Percentiles rank a stretch among this genome's conserved stretches.
Conservation (phyloP, 106 monocot species). For the Platanthera zijinensis region DNA sequence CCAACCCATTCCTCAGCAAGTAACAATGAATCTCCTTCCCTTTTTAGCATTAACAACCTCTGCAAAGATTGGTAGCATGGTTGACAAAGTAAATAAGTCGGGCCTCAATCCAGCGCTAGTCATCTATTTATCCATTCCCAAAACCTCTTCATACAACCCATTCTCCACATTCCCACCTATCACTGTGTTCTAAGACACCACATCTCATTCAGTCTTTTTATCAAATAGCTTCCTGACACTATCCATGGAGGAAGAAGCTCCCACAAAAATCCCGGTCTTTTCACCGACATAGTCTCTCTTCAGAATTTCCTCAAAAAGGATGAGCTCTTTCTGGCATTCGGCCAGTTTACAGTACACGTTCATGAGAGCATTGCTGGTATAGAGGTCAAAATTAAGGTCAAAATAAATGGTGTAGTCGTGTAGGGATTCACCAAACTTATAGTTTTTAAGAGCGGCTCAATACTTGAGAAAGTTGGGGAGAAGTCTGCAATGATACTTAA, state of each 20-base stretch:
- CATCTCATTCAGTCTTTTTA: conserved; percentile 48
- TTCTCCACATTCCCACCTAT: conserved; percentile 43
- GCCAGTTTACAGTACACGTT: conserved; percentile 65
- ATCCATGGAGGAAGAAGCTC: background rate
- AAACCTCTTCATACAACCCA: conserved; percentile 45
- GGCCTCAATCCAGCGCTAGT: conserved; percentile 33
- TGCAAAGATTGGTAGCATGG: conserved; percentile 70
- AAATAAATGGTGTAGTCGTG: conserved; percentile 34
- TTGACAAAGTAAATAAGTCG: conserved; percentile 68
- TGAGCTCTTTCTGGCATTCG: background rate
- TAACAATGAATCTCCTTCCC: conserved; percentile 75
- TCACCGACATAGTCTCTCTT: background rate
- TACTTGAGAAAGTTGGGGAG: conserved; percentile 71
- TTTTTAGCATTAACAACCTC: conserved; percentile 39
- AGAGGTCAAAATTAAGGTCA: conserved; percentile 39
- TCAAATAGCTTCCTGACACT: conserved; percentile 51
- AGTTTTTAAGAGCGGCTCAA: conserved; percentile 31
- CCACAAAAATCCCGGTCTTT: background rate
- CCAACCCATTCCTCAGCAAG: conserved; percentile 35
- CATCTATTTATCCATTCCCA: conserved; percentile 63
- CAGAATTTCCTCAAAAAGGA: background rate
- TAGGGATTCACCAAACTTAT: conserved; percentile 33
- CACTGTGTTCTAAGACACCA: conserved; percentile 77
- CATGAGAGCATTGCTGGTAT: conserved; percentile 59
- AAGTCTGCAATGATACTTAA: conserved; percentile 20